These are phyloP conservation scores for Irpex sp. DNA, from an alignment of 1,284 basidiomycete genomes.

Conservation along the genomic window DNA sequence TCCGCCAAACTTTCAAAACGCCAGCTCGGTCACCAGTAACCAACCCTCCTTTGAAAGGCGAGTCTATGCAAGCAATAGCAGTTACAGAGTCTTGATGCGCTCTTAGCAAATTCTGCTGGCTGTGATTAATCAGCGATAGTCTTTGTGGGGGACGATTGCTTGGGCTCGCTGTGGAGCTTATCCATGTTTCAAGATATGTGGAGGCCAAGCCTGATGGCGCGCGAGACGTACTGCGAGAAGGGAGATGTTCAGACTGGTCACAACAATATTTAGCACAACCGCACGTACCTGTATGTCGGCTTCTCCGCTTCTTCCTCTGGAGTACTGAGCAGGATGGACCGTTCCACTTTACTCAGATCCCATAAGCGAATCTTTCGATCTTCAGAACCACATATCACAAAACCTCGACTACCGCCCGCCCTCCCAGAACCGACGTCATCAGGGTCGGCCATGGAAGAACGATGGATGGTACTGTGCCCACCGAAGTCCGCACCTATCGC, in stretches of 20 bases:
- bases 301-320: conserved; percentile 64
- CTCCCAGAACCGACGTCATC: conserved; percentile 34
- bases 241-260: background rate
- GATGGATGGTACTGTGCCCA: conserved; percentile 52
- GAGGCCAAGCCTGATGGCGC: conserved; percentile 39
- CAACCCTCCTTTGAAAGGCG: conserved; percentile 83
- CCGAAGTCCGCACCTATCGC: conserved; percentile 72
- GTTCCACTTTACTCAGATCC: conserved; percentile 74
- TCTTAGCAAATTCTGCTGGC: conserved; percentile 74
- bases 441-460: conserved; percentile 53
- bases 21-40: conserved; percentile 84
- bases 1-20: conserved; percentile 79
- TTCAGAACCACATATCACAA: conserved; percentile 78
- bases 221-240: conserved; percentile 23
- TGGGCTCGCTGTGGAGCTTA: conserved; percentile 39
- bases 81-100: conserved; percentile 85
- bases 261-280: background rate
- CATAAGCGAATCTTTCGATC: conserved; percentile 80
- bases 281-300: conserved; percentile 63
- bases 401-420: conserved; percentile 54
- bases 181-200: conserved; percentile 65
- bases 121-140: conserved; percentile 73
- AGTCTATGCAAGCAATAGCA: conserved; percentile 76
- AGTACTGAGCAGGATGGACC: conserved; percentile 72
- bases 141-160: conserved; percentile 69